Percentiles rank a stretch among this genome's conserved stretches.
Evolutionary conservation across 208 protist genomes (phyloP).

Genomic region (Phytomonas sp.): DNA sequence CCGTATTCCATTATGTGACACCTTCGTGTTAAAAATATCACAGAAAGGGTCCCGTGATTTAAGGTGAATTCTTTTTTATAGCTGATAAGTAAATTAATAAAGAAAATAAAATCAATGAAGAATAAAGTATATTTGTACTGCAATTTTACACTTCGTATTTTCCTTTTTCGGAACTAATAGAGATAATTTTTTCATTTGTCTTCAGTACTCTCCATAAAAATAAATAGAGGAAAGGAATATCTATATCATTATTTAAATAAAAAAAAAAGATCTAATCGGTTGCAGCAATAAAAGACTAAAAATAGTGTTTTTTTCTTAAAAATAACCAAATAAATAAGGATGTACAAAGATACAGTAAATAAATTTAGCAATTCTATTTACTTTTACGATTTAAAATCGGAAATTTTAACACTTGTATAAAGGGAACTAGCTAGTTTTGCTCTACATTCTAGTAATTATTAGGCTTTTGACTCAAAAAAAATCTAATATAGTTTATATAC

Average conservation of each 20-base stretch:
- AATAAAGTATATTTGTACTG: neutral
- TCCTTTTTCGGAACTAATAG: neutral
- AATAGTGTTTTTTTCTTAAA: neutral
- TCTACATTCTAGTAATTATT: neutral
- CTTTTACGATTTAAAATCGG: neutral
- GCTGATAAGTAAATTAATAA: neutral
- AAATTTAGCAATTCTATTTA: neutral
- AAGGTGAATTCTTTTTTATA: neutral
- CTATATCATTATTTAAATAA: neutral
- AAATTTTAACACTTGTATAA: neutral
- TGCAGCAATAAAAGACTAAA: neutral
- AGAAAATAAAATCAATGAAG: neutral
- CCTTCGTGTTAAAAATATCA: neutral
- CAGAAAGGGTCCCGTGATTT: neutral
- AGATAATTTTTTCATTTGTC: neutral
- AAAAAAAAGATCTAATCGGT: neutral
- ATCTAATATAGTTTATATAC: neutral
- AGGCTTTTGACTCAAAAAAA: no score
- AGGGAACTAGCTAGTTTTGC: neutral
- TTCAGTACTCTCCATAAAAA: neutral
- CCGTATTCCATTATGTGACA: neutral
- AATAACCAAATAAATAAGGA: neutral
- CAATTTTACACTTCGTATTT: neutral
- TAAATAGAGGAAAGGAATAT: neutral
- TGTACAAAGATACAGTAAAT: neutral